Conservation (phyloP, 345 rosid genomes). For the Murraya paniculata region DNA sequence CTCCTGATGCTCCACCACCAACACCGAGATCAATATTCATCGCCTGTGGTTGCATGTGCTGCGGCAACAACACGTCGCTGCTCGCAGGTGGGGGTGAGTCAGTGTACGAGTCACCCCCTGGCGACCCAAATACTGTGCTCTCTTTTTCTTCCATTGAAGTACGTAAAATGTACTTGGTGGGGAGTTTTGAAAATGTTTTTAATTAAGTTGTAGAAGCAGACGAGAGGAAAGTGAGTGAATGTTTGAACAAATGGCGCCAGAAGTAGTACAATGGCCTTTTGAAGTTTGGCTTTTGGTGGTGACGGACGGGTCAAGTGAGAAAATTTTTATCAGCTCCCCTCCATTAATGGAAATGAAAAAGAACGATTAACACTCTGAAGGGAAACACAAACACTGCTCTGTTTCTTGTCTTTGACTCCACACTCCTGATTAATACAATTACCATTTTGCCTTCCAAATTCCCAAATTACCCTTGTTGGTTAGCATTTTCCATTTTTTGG, state of each 20-base stretch:
- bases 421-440: background rate
- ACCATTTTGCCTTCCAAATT: background rate
- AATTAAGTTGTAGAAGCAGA: background rate
- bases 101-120: constrained; percentile 32
- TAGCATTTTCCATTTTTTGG: background rate
- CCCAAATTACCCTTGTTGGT: constrained; percentile 7
- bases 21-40: constrained; percentile 1
- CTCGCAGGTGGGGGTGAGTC: constrained; percentile 43
- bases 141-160: constrained; percentile 42
- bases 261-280: constrained; percentile 17
- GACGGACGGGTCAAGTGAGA: background rate
- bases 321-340: constrained; percentile 24
- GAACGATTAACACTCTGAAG: background rate
- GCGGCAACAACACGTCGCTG: constrained; percentile 16
- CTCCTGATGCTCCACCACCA: background rate
- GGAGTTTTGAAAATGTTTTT: background rate
- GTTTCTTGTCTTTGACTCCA: constrained; percentile 18
- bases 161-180: background rate
- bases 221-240: background rate
- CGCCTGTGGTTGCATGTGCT: constrained; percentile 8
- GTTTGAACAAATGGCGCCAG: constrained; percentile 47
- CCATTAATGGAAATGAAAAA: constrained; percentile 22
- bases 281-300: background rate
- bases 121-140: constrained; percentile 35
- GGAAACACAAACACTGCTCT: constrained; percentile 12